These are phyloP conservation scores for Ceriops decandra DNA, from an alignment of 345 rosid genomes.

Conservation along the genomic window DNA sequence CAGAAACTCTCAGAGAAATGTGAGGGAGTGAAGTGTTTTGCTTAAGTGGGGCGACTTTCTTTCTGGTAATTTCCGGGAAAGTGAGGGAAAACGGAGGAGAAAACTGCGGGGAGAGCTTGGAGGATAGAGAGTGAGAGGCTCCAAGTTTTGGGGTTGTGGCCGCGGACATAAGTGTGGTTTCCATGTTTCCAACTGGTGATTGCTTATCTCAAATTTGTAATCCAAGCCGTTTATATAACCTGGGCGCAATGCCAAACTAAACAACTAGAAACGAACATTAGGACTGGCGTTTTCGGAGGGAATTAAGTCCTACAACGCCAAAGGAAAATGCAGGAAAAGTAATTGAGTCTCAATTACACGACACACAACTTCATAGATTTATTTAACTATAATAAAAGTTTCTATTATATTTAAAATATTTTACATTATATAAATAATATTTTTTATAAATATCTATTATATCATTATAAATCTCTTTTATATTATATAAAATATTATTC, in stretches of 20 bases:
- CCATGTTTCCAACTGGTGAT: slow-evolving; percentile 26
- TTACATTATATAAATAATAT: too few relatives aligned
- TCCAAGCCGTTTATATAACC: slow-evolving; percentile 2
- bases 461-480: too few relatives aligned
- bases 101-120: slow-evolving; percentile 21
- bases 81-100: slow-evolving; percentile 24
- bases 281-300: too few relatives aligned
- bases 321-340: too few relatives aligned
- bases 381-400: too few relatives aligned
- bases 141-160: slow-evolving; percentile 37
- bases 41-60: slow-evolving; percentile 9
- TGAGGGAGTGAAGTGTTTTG: slow-evolving; percentile 13
- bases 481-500: too few relatives aligned
- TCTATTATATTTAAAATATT: too few relatives aligned
- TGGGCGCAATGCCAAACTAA: background rate
- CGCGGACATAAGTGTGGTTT: slow-evolving; percentile 38
- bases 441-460: too few relatives aligned
- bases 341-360: too few relatives aligned
- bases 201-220: slow-evolving; percentile 28
- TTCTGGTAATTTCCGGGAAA: slow-evolving; percentile 22
- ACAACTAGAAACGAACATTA: too few relatives aligned
- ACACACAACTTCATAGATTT: too few relatives aligned
- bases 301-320: too few relatives aligned
- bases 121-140: slow-evolving; percentile 18
- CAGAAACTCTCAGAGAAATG: slow-evolving; percentile 39